Conservation (phyloP, 2,329 filamentous ascomycete species). For the Diatrype stigma region DNA sequence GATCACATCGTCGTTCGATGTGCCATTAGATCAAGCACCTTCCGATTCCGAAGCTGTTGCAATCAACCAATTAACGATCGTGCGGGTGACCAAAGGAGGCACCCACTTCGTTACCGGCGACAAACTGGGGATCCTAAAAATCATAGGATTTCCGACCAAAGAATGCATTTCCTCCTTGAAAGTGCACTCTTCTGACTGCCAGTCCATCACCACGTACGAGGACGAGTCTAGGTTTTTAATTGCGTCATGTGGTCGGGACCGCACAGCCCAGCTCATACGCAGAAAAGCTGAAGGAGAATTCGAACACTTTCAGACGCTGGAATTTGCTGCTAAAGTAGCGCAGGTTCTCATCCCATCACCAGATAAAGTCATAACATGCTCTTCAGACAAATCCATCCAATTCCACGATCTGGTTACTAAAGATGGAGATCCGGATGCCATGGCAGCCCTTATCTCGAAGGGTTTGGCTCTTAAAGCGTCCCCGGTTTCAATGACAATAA, state of each 20-base stretch:
- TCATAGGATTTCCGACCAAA: constrained; percentile 61
- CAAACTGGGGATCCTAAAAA: constrained; percentile 74
- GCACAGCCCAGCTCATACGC: constrained; percentile 88
- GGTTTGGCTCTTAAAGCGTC: constrained; percentile 82
- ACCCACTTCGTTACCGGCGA: constrained; percentile 77
- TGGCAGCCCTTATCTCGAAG: constrained; percentile 73
- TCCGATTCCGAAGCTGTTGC: constrained; percentile 47
- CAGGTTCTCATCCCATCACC: constrained; percentile 69
- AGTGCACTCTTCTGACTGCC: constrained; percentile 82
- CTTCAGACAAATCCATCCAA: constrained; percentile 81
- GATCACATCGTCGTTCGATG: constrained; percentile 58
- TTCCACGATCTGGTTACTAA: constrained; percentile 73
- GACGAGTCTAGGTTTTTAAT: constrained; percentile 60
- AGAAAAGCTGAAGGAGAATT: constrained; percentile 53
- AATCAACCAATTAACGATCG: constrained; percentile 56
- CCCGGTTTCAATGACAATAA: constrained; percentile 76
- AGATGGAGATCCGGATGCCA: constrained; percentile 56
- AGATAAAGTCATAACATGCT: constrained; percentile 77
- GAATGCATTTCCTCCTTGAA: constrained; percentile 67
- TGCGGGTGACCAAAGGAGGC: constrained; percentile 56
- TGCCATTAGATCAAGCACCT: constrained; percentile 63
- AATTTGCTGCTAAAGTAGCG: constrained; percentile 83
- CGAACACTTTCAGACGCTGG: constrained; percentile 84
- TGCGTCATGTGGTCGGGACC: constrained; percentile 81
- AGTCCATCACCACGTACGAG: constrained; percentile 71